These are phyloP conservation scores for Aspergillus pseudoviridinutans DNA, from an alignment of 2,329 filamentous ascomycete species.

Conservation along the genomic window DNA sequence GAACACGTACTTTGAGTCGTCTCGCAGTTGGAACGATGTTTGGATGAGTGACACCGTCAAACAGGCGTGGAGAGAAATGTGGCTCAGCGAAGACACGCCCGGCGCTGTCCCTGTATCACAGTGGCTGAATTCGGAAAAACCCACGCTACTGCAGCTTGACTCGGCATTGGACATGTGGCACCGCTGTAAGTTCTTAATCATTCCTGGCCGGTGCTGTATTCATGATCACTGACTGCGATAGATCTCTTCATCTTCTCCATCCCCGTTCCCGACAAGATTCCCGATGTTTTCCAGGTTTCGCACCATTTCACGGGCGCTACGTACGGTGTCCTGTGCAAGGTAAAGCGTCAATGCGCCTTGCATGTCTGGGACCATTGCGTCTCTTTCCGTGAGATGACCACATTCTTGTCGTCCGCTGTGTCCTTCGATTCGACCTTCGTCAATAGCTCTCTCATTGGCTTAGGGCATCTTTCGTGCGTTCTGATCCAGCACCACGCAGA, in stretches of 20 bases:
- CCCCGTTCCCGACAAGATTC: conserved; percentile 53
- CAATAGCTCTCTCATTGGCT: conserved; percentile 45
- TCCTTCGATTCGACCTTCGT: conserved; percentile 49
- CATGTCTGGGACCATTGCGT: conserved; percentile 64
- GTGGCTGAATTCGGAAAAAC: conserved; percentile 39
- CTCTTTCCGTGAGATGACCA: conserved; percentile 55
- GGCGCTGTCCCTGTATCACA: conserved; percentile 33
- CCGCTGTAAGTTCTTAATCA: conserved; percentile 17
- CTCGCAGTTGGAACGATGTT: conserved; percentile 48
- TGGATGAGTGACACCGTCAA: conserved; percentile 46
- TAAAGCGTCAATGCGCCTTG: conserved; percentile 56
- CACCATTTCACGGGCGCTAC: conserved; percentile 60
- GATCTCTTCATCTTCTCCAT: conserved; percentile 55
- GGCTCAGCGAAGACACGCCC: conserved; percentile 44
- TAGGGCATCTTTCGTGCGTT: conserved; percentile 47
- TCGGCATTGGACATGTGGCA: conserved; percentile 39
- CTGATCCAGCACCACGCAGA: conserved; percentile 54
- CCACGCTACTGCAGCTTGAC: conserved; percentile 34
- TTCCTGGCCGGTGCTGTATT: background rate
- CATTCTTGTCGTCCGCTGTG: conserved; percentile 48
- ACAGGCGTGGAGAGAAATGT: conserved; percentile 45
- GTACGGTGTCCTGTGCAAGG: conserved; percentile 60
- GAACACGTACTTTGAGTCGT: conserved; percentile 48
- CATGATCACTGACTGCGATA: background rate
- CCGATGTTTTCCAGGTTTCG: conserved; percentile 59